Evolutionary conservation across 106 monocot genomes (phyloP).

Genomic region (Posidonia australis): DNA sequence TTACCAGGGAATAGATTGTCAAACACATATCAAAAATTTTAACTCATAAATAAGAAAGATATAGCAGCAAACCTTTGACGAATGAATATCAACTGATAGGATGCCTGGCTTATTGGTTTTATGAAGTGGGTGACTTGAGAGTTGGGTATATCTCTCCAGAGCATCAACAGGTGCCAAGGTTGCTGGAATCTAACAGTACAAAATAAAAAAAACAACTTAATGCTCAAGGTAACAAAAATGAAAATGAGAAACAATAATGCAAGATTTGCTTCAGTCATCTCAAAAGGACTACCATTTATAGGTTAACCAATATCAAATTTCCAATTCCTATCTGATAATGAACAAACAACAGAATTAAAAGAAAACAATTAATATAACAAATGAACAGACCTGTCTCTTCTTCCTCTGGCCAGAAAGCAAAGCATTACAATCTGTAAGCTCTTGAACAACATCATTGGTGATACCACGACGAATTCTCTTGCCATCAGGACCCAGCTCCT

Average conservation of each 20-base stretch:
- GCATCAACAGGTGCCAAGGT: slow-evolving; percentile 59
- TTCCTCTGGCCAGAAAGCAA: slow-evolving; percentile 82
- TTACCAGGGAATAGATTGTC: not conserved
- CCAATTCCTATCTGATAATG: not conserved
- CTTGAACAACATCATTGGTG: slow-evolving; percentile 53
- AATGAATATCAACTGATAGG: slow-evolving; percentile 79
- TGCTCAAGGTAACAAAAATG: no score
- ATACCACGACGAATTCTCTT: slow-evolving; percentile 93
- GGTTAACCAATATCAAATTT: no score
- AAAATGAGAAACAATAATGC: no score
- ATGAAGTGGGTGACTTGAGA: slow-evolving; percentile 98
- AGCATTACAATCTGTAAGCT: slow-evolving; percentile 79
- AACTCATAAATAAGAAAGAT: not conserved
- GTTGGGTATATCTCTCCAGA: slow-evolving; percentile 84
- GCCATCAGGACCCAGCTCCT: slow-evolving; percentile 75
- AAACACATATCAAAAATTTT: not conserved
- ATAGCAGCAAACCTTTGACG: slow-evolving; percentile 75
- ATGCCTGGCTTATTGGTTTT: slow-evolving; percentile 95
- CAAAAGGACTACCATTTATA: no score
- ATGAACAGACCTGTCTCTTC: slow-evolving; percentile 56
- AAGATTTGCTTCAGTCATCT: no score
- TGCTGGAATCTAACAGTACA: slow-evolving; percentile 40
- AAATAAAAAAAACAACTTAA: not conserved
- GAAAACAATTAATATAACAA: not conserved
- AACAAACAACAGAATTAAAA: not conserved